Conservation (phyloP, 345 rosid genomes). For the rapeseed (Brassica napus) region Da-Ae NC_063445.1:55113501-55114000, state of each 20-base stretch:
- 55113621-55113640: too few species aligned
- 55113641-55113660: too few species aligned
- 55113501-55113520: too few species aligned
- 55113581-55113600: too few species aligned
- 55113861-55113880: constrained; percentile 30
- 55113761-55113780: constrained; percentile 29
- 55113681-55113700: too few species aligned
- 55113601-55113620: too few species aligned
- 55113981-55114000: constrained; percentile 36
- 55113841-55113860: constrained; percentile 27
- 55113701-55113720: too few species aligned
- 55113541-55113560: too few species aligned
- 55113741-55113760: constrained; percentile 13
- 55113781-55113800: constrained; percentile 36
- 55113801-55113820: constrained; percentile 40
- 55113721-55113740: not conserved
- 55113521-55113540: too few species aligned
- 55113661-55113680: too few species aligned
- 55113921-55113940: not conserved
- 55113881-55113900: constrained; percentile 32
- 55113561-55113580: too few species aligned
- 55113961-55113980: constrained; percentile 31
- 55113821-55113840: constrained; percentile 12
- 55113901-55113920: constrained; percentile 4
- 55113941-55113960: constrained; percentile 37